phyloP scores from a whole-genome alignment of 2,329 filamentous ascomycete genomes.

The Stylonectria norvegica region DNA sequence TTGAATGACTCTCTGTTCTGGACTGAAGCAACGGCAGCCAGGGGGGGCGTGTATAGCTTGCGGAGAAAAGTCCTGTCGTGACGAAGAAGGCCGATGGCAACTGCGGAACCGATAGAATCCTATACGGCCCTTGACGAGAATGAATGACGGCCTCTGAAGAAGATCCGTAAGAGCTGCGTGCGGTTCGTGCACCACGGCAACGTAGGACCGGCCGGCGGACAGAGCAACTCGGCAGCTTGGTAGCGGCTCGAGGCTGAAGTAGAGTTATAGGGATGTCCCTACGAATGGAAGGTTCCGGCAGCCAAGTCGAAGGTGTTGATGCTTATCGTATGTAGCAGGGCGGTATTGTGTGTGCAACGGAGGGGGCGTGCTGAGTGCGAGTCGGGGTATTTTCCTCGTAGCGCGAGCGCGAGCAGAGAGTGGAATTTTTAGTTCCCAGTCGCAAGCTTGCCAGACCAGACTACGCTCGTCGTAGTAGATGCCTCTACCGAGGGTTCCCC shows the following conservation, averaged over 20 bases:
- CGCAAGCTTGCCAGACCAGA: conserved; percentile 14
- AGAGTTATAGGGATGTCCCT: no score
- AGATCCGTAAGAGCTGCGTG: no score
- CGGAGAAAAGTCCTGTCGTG: conserved; percentile 25
- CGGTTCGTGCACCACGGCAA: no score
- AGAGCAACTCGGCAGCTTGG: no score
- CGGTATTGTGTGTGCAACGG: conserved; percentile 23
- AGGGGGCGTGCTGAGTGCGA: conserved; percentile 25
- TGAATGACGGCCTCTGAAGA: conserved; percentile 30
- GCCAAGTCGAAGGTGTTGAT: no score
- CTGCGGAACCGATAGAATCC: conserved; percentile 33
- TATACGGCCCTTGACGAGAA: conserved; percentile 27
- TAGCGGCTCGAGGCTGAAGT: conserved; percentile 8
- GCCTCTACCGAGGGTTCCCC: conserved; percentile 28
- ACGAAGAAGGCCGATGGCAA: conserved; percentile 20
- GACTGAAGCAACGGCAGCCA: conserved; percentile 23
- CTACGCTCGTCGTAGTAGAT: conserved; percentile 23
- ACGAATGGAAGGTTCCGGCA: no score
- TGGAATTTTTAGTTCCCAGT: conserved; percentile 26
- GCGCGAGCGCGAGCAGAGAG: conserved; percentile 25
- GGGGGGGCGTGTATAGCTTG: conserved; percentile 14
- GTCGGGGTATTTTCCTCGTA: conserved; percentile 35
- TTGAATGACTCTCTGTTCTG: conserved; percentile 28
- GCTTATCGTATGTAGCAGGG: conserved; percentile 31
- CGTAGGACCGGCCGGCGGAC: conserved; percentile 20